Evolutionary conservation across 1,139 yeast species (phyloP).

Genomic region (Hyphopichia khmerensis): DNA sequence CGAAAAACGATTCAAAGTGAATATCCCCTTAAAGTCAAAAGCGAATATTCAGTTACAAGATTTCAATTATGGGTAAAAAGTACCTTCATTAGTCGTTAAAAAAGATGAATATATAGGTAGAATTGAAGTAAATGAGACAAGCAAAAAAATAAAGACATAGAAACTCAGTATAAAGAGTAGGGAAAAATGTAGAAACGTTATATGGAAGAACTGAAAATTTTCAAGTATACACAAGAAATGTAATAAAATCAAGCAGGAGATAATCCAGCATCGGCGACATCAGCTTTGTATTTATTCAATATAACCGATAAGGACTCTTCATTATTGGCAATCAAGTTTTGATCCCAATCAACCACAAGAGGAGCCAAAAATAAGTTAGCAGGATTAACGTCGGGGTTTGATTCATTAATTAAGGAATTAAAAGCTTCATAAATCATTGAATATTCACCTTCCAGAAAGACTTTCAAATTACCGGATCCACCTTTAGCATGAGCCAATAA

Average conservation of each 20-base stretch:
- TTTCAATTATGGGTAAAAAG: no score
- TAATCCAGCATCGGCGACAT: constrained; percentile 2
- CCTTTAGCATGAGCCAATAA: constrained; percentile 9
- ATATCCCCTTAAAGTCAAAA: no score
- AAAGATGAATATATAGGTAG: neutral
- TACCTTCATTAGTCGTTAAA: neutral
- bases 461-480: constrained; percentile 17
- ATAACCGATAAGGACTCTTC: constrained; percentile 31
- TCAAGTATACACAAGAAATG: neutral
- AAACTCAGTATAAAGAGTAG: neutral
- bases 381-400: constrained; percentile 28
- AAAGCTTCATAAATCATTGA: constrained; percentile 41
- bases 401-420: constrained; percentile 23
- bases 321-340: constrained; percentile 41
- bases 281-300: constrained; percentile 27
- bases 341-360: constrained; percentile 50
- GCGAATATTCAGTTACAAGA: no score
- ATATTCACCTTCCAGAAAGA: constrained; percentile 42
- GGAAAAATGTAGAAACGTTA: no score
- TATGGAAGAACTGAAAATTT: neutral
- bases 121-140: neutral
- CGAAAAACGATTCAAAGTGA: no score
- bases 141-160: neutral
- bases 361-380: constrained; percentile 42
- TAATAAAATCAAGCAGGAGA: neutral